Base-by-base conservation (phyloP, 176 grass and related monocot species). In the Triticum urartu region DNA sequence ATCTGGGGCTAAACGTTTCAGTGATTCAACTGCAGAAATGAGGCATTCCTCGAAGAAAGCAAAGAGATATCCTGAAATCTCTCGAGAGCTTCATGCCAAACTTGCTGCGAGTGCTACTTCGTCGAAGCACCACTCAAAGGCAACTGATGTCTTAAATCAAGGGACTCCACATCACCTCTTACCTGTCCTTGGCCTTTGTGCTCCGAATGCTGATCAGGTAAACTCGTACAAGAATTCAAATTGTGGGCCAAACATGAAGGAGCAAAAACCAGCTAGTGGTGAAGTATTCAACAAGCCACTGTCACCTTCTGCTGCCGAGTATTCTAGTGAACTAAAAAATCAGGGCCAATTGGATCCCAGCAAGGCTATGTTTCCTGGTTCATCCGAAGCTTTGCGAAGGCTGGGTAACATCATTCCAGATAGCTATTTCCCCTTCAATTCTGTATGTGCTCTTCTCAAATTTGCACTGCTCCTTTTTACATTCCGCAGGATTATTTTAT, bases 151-250 rank as follows among this genome's bases (percentile, higher is more conserved):
- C 67, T 68, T 82, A 36, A 94, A 92, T 89, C 75, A 92, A 72
- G 82, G 78, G 82, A 85, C 85, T 64, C 79, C 92, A 83, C 50
- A 77, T 90, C 78, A 93, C 86, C 89, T 95, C 83, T 70, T 93
- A 83, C 97, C 97, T 65, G 94, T 96, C 80, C 87, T 99, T 84
- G 97, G 97, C 59, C 89, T 99, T 83, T 92, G 85, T 87, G 97
- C 97, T 86, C 97, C 97, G 77, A 97, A 96, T 89, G 94, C 94
- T 81, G 87, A 87, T 95, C 88, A 93, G 81, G 20, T 86, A 82
- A 92, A 86, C 40, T 79, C 79, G 15, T 89, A 87, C 75, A 85
- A 88, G 89, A 87, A 89, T 70, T 72, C 81, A 59, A 54, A 62
- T 82, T 47, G 64, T 77, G 81, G 65, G 54, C 64, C 85, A 39